phyloP scores from a whole-genome alignment of 140 eudicot species.

The Bidens hawaiensis region DNA sequence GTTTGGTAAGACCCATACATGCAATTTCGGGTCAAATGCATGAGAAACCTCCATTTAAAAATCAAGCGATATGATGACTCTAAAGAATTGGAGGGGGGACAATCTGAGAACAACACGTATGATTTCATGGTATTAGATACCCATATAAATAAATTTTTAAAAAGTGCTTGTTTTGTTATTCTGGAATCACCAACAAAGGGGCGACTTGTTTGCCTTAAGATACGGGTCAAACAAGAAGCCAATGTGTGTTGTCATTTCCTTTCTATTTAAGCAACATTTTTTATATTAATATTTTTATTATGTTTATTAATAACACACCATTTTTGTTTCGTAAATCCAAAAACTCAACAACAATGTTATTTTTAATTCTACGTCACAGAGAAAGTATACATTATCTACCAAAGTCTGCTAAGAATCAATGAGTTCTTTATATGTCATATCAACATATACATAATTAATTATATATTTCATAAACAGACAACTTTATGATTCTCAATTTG shows the following conservation, averaged over 20 bases:
- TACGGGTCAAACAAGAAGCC: conserved; percentile 87
- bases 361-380: not conserved
- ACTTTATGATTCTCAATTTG: not conserved
- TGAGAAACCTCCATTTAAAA: too few species aligned
- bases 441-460: not conserved
- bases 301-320: not conserved
- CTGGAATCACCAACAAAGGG: conserved; percentile 34
- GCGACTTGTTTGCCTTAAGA: conserved; percentile 61
- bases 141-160: not conserved
- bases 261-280: conserved; percentile 10
- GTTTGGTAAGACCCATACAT: too few species aligned
- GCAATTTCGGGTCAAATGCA: too few species aligned
- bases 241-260: conserved; percentile 41
- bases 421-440: not conserved
- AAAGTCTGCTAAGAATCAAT: not conserved
- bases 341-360: not conserved
- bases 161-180: conserved; percentile 12
- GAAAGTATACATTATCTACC: not conserved
- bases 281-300: not conserved
- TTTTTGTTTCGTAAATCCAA: not conserved
- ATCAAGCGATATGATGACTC: too few species aligned
- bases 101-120: too few species aligned
- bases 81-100: too few species aligned
- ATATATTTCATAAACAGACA: not conserved
- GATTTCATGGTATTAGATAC: too few species aligned